Evolutionary conservation across 1,284 basidiomycete species (phyloP).

Genomic region (Ustilago trichophora): DNA sequence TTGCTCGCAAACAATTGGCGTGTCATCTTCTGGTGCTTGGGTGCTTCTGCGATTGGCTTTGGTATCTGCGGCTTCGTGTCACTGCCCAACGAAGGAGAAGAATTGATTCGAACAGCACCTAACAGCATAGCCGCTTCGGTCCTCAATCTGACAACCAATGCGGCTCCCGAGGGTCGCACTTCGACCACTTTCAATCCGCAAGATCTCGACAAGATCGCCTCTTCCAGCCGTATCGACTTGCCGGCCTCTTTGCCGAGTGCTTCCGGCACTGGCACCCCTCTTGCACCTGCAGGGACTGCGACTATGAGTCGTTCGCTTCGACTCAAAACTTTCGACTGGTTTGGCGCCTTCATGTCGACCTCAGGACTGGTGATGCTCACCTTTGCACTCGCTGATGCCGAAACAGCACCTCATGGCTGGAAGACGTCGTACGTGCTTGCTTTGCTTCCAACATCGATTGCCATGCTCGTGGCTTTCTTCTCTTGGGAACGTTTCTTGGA

Average conservation of each 20-base stretch:
- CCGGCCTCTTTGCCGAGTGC: slow-evolving; percentile 3
- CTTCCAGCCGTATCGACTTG: slow-evolving; percentile 6
- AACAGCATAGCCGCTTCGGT: slow-evolving; percentile 11
- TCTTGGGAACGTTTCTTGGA: slow-evolving; percentile 76
- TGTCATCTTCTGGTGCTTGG: slow-evolving; percentile 72
- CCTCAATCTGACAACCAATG: slow-evolving; percentile 9
- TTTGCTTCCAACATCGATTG: slow-evolving; percentile 74
- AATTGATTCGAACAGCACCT: slow-evolving; percentile 16
- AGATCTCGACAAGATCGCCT: slow-evolving; percentile 1
- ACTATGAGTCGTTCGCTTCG: slow-evolving; percentile 24
- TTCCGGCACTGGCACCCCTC: too few species aligned
- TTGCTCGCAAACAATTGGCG: slow-evolving; percentile 74
- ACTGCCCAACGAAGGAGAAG: slow-evolving; percentile 68
- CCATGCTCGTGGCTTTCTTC: slow-evolving; percentile 74
- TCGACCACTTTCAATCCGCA: slow-evolving; percentile 1
- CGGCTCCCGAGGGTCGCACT: neutral
- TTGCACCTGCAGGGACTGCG: too few species aligned
- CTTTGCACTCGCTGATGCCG: slow-evolving; percentile 81
- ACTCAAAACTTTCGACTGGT: slow-evolving; percentile 75
- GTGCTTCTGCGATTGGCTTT: slow-evolving; percentile 72
- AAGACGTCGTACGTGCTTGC: slow-evolving; percentile 71
- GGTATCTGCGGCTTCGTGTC: slow-evolving; percentile 68
- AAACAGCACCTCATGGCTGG: slow-evolving; percentile 78
- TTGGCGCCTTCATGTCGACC: slow-evolving; percentile 80
- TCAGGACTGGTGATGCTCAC: slow-evolving; percentile 79